Base-by-base conservation (phyloP, 2,329 filamentous ascomycete species). In the Trichoderma arundinaceum region DNA sequence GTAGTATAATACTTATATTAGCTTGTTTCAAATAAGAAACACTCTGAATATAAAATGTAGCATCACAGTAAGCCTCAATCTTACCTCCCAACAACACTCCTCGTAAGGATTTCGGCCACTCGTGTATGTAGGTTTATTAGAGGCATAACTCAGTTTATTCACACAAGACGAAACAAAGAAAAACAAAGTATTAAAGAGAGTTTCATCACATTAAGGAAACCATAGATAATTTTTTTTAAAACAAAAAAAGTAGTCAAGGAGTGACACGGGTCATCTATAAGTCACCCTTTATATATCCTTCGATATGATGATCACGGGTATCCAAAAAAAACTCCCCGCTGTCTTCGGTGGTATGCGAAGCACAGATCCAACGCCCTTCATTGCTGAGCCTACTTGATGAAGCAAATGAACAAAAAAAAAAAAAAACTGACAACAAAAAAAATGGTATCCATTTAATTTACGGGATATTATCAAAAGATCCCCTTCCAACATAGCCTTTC, bases 371-470 rank as follows among this genome's bases (percentile, higher is more conserved):
- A 58, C 60, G 52, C 52, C 65, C 59, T 66, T 59, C n/a, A 39
- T 64, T 51, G 58, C 51, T 66, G 65, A 66, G 43, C 60, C 65
- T 56, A 66, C 49, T 56, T 46, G 49, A 63, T 48, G 58, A 62
- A 54, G 39, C 19, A 62, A 48, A 57, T 22, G 33, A 13, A 43
- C 17, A 48, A 46, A 58, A 51, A 63, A n/a, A n/a, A n/a, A n/a
- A 52, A 65, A 46, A 58, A 56, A 35, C n/a, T 49, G 15, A 58
- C 57, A 54, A 43, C 48, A 48, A 64, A 41, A 33, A 38, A 62
- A 66, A 51, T 64, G 65, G 65, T 66, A 66, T 66, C 65, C 65
- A 57, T 66, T 56, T 64, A 58, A 44, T 66, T 66, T 43, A 66
- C 39, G 65, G 46, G 63, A 66, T 46, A 51, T 44, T 60, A 66